phyloP scores from a whole-genome alignment of 768 basidiomycete genomes.

The Hysterangium stoloniferum region DNA sequence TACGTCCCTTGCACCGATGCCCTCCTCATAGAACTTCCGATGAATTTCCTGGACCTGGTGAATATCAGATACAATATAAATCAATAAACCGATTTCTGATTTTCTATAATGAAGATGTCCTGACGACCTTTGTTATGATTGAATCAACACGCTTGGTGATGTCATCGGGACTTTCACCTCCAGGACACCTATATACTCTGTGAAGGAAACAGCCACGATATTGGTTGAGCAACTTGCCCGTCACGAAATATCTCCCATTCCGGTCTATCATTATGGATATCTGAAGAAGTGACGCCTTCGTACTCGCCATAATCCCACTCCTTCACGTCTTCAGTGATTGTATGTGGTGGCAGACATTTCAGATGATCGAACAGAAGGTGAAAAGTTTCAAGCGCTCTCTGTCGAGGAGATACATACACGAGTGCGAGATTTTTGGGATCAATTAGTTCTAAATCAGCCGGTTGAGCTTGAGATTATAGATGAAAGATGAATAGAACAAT shows the following conservation, averaged over 20 bases:
- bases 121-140: constrained; percentile 71
- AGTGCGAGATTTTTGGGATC: constrained; percentile 73
- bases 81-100: not conserved
- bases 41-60: constrained; percentile 69
- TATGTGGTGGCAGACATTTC: constrained; percentile 39
- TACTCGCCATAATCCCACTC: constrained; percentile 95
- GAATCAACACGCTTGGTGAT: constrained; percentile 75
- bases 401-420: constrained; percentile 79
- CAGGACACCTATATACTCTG: constrained; percentile 57
- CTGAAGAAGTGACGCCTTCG: constrained; percentile 74
- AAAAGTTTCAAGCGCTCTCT: constrained; percentile 80
- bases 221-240: constrained; percentile 40
- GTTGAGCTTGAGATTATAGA: not conserved
- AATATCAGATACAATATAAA: constrained; percentile 1
- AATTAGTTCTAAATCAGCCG: constrained; percentile 45
- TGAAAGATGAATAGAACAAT: not conserved
- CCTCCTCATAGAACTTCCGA: constrained; percentile 58
- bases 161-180: constrained; percentile 75
- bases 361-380: constrained; percentile 62
- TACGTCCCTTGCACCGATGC: constrained; percentile 63
- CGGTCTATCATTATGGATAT: constrained; percentile 56
- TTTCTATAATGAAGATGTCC: too few relatives aligned
- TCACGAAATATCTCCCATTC: constrained; percentile 83
- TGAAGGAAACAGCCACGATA: not conserved
- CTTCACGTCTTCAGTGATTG: constrained; percentile 55